These are phyloP conservation scores for Mycena capillaripes DNA, from an alignment of 768 basidiomycete species.

Conservation along the genomic window DNA sequence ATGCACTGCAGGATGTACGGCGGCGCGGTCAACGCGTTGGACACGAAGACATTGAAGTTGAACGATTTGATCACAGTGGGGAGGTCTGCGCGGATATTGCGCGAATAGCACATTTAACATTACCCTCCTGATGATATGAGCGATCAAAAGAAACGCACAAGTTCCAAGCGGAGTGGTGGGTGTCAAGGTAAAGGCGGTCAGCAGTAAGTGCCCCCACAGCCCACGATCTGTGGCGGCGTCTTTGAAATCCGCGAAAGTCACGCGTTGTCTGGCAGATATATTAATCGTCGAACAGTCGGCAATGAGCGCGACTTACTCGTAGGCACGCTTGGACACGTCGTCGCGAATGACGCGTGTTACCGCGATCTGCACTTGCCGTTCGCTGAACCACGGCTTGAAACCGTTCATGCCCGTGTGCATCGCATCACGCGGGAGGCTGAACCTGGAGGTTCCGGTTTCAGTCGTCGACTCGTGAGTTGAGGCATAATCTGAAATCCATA, in stretches of 20 bases:
- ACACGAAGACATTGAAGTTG: slow-evolving; percentile 50
- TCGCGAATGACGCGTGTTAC: slow-evolving; percentile 52
- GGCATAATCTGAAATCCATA: too few relatives aligned
- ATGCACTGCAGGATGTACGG: slow-evolving; percentile 52
- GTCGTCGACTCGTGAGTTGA: too few relatives aligned
- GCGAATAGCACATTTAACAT: too few relatives aligned
- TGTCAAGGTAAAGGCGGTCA: slow-evolving; percentile 50
- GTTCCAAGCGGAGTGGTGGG: slow-evolving; percentile 43
- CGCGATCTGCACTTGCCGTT: slow-evolving; percentile 50
- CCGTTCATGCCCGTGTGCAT: slow-evolving; percentile 47
- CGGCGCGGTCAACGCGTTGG: slow-evolving; percentile 54
- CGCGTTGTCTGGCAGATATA: slow-evolving; percentile 32
- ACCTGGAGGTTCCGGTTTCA: slow-evolving; percentile 43
- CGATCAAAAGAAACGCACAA: not conserved
- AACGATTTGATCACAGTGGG: slow-evolving; percentile 56
- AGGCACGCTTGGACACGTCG: slow-evolving; percentile 51
- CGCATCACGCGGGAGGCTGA: slow-evolving; percentile 49
- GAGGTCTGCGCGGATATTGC: too few relatives aligned
- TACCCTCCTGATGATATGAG: too few relatives aligned
- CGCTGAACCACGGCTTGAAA: slow-evolving; percentile 49
- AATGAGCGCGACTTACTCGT: slow-evolving; percentile 45
- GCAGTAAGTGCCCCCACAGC: slow-evolving; percentile 52
- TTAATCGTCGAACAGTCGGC: not conserved
- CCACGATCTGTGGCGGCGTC: slow-evolving; percentile 51
- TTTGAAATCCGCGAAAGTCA: slow-evolving; percentile 50